phyloP scores from a whole-genome alignment of 345 rosid genomes.

The Melaleuca alternifolia region DNA sequence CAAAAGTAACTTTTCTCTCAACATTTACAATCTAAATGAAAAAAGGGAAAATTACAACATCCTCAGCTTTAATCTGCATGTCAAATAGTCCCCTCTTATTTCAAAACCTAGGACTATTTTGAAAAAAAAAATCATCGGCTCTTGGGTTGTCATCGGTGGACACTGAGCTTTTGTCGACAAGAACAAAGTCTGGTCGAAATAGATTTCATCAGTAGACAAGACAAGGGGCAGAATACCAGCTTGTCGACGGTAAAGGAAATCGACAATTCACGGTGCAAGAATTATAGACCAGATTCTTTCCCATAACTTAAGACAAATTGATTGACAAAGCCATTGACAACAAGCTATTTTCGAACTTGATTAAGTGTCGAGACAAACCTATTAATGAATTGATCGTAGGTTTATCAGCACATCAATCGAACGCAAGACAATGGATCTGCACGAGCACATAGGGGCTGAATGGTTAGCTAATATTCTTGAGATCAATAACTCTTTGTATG shows the following conservation, averaged over 20 bases:
- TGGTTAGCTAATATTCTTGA: background rate
- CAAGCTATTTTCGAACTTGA: background rate
- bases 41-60: background rate
- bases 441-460: background rate
- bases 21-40: background rate
- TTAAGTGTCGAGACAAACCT: background rate
- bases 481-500: background rate
- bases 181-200: background rate
- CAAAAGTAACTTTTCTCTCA: background rate
- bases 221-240: background rate
- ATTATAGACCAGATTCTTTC: background rate
- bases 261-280: background rate
- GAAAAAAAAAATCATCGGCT: background rate
- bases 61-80: background rate
- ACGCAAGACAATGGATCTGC: background rate
- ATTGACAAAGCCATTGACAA: background rate
- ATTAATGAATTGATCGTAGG: background rate
- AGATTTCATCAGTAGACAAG: background rate
- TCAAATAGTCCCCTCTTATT: background rate
- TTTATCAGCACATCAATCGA: accelerated
- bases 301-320: background rate
- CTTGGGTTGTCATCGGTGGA: background rate
- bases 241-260: background rate
- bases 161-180: background rate
- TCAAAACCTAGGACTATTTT: background rate